A percentile compares a stretch with the other conserved stretches of the same genome.
These are phyloP conservation scores for Rhodotorula sp. DNA, from an alignment of 1,284 basidiomycete species.

Conservation along the genomic window DNA sequence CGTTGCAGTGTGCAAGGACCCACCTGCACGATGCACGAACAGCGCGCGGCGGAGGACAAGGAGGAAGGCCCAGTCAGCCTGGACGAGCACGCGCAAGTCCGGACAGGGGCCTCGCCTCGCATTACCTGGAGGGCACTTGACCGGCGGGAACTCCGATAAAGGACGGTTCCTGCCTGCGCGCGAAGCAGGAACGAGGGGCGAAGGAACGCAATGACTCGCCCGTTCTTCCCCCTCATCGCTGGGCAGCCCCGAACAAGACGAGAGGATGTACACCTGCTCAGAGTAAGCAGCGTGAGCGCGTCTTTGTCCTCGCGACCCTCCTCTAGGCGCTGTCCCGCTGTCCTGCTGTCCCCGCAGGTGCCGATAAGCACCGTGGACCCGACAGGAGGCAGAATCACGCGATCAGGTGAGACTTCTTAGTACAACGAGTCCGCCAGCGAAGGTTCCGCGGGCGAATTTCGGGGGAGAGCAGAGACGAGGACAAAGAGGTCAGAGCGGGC, in stretches of 20 bases:
- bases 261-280: too few species aligned
- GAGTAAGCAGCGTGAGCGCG: too few species aligned
- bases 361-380: too few species aligned
- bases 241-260: too few species aligned
- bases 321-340: not conserved
- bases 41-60: not conserved
- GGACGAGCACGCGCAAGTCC: not conserved
- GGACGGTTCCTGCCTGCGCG: not conserved
- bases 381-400: not conserved
- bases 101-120: not conserved
- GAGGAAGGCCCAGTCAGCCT: not conserved
- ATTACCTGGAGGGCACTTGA: not conserved
- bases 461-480: not conserved
- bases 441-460: too few species aligned
- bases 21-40: too few species aligned
- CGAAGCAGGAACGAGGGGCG: not conserved
- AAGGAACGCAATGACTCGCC: too few species aligned
- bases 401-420: not conserved
- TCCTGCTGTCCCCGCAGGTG: not conserved
- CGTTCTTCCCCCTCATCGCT: not conserved
- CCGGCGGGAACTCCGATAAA: not conserved
- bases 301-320: not conserved
- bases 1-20: not conserved
- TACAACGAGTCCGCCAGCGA: too few species aligned
- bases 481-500: too few species aligned